A percentile compares a stretch with the other conserved stretches of the same genome.
phyloP scores from a whole-genome alignment of 1,284 basidiomycete species.

The Clitocybe nebularis region DNA sequence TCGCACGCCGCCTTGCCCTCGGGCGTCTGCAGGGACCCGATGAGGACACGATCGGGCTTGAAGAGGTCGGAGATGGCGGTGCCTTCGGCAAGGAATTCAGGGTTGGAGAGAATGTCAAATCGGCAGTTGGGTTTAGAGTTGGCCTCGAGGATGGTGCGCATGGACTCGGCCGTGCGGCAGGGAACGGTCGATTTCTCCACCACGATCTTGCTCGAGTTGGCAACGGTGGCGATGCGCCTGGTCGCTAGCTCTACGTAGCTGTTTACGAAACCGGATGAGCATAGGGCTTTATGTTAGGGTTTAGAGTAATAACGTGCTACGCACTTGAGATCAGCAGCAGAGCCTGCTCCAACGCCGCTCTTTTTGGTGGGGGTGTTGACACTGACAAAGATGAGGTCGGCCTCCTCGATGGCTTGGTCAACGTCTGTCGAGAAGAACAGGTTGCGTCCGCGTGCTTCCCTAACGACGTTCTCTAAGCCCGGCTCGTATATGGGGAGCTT shows the following conservation, averaged over 20 bases:
- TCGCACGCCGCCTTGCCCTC: constrained; percentile 83
- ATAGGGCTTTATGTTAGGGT: constrained; percentile 5
- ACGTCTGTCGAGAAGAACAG: constrained; percentile 97
- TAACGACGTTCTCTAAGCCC: constrained; percentile 92
- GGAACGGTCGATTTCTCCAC: constrained; percentile 99
- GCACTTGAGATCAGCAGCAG: constrained; percentile 95
- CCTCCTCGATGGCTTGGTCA: constrained; percentile 89
- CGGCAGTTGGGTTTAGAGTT: constrained; percentile 90
- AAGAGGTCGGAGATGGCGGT: constrained; percentile 92
- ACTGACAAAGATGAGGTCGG: constrained; percentile 87
- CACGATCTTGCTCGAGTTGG: constrained; percentile 93
- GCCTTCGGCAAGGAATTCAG: constrained; percentile 98
- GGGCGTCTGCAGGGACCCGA: constrained; percentile 88
- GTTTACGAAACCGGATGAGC: constrained; percentile 1
- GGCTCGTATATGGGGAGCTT: constrained; percentile 94
- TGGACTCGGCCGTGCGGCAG: constrained; percentile 96
- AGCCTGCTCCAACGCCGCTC: constrained; percentile 94
- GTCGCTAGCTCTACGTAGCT: constrained; percentile 97
- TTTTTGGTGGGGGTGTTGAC: constrained; percentile 99
- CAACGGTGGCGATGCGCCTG: constrained; percentile 90
- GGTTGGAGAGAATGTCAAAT: constrained; percentile 99
- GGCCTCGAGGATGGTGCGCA: constrained; percentile 98
- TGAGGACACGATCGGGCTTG: constrained; percentile 91
- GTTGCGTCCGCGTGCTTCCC: constrained; percentile 86
- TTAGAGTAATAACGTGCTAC: constrained; percentile 22